Base-by-base conservation (phyloP, 2,329 filamentous ascomycete species). In the Graphilbum ipis-grandicollis region DNA sequence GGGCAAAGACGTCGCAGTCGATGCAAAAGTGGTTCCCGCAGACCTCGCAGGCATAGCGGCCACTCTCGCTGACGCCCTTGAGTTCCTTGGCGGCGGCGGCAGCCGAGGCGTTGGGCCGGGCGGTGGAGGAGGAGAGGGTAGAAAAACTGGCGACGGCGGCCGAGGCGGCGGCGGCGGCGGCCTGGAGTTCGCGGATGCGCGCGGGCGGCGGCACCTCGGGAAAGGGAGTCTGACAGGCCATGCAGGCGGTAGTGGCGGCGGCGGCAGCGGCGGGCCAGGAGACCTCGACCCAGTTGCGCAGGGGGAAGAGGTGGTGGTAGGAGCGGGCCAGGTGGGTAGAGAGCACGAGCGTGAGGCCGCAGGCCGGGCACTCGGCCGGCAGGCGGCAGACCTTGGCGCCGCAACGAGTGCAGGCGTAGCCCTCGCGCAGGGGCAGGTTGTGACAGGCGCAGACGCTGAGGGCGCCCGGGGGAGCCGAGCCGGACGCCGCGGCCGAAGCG, bases 11-110 rank as follows among this genome's bases (percentile, higher is more conserved):
- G 55, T 98, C 90, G 55, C 90, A 98, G 54, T 98, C 90, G 45
- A 98, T 92, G 62, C 90, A 98, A 53, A 96, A 98, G 57, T 96
- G 88, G 41, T 81, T 76, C 3, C 68, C 59, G 56, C 90, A 98
- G n/a, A 78, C 75, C 46, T 79, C 71, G 54, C 90, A 98, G 41
- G 81, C 82, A 53, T 98, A 98, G 36, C 90, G 65, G 34, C 79
- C 76, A 51, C 80, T 90, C 60, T 92, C 83, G 53, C 81, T 88
- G 31, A 86, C 77, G 1, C 79, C 76, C 49, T 74, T 79, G 15
- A 54, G 45, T 39, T 54, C 47, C 33, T 52, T 47, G 36, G 17
- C 28, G 6, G 47, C 34, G 19, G 39, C 38, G 5, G 31, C 26
- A 29, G 35, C 36, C 5, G 38, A 22, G 15, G 37, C 34, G 8